These are phyloP conservation scores for Penicillium riverlandense DNA, from an alignment of 495 filamentous ascomycete genomes.

Conservation along the genomic window DNA sequence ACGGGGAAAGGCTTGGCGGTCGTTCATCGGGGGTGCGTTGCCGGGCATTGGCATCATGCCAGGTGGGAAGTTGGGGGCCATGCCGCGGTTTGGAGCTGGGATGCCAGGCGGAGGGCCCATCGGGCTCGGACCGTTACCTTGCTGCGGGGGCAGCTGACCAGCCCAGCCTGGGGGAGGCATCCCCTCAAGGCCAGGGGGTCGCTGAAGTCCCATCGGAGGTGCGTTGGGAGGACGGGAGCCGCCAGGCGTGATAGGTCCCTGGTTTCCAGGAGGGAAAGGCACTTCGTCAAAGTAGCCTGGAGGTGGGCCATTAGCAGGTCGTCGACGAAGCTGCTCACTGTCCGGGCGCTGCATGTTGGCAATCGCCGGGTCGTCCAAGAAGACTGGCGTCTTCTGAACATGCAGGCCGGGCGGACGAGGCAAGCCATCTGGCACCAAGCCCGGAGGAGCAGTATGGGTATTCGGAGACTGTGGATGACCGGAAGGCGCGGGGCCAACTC, in stretches of 20 bases:
- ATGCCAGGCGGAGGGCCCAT: constrained; percentile 43
- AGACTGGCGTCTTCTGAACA: constrained; percentile 31
- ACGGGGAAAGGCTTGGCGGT: constrained; percentile 35
- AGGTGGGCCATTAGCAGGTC: constrained; percentile 32
- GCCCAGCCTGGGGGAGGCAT: constrained; percentile 38
- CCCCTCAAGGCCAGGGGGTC: constrained; percentile 44
- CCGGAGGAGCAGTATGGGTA: constrained; percentile 23
- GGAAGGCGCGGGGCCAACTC: constrained; percentile 23
- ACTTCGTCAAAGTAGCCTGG: constrained; percentile 41
- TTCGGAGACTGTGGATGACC: constrained; percentile 27
- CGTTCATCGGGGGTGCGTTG: constrained; percentile 24
- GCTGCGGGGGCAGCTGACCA: constrained; percentile 29
- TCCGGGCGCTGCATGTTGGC: constrained; percentile 42
- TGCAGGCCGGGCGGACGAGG: constrained; percentile 37
- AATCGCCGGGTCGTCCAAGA: constrained; percentile 41
- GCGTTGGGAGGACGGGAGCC: constrained; percentile 27
- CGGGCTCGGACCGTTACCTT: constrained; percentile 30
- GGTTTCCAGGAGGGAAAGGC: constrained; percentile 29
- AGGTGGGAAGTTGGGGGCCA: constrained; percentile 34
- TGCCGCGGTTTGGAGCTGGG: constrained; percentile 29
- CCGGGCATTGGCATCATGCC: constrained; percentile 42
- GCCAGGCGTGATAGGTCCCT: constrained; percentile 31
- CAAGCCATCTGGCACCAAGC: constrained; percentile 38
- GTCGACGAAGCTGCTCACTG: constrained; percentile 31
- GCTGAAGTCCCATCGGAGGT: constrained; percentile 34